These are phyloP conservation scores for Candida sp. DNA, from an alignment of 1,139 yeast species.

Conservation along the genomic window DNA sequence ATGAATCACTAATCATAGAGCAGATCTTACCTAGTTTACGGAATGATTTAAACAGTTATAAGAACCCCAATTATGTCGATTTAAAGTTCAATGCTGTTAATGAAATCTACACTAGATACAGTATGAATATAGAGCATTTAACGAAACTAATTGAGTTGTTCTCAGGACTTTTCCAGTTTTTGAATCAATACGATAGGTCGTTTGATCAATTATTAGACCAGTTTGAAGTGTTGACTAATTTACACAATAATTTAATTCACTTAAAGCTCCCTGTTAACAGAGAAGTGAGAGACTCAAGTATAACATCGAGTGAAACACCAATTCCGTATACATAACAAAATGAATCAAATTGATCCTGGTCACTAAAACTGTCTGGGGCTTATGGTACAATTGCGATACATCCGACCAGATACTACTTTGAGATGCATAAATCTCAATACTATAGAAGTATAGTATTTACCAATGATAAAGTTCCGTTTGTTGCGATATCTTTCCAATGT, in stretches of 20 bases:
- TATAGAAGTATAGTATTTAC: too few relatives aligned
- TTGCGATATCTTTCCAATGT: too few relatives aligned
- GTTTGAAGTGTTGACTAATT: conserved; percentile 1
- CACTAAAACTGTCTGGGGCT: too few relatives aligned
- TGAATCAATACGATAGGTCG: conserved; percentile 3
- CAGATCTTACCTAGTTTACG: conserved; percentile 29
- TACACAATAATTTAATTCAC: background rate
- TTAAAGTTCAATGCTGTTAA: conserved; percentile 4
- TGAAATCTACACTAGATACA: conserved; percentile 4
- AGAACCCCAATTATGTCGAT: conserved; percentile 4
- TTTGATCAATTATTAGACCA: conserved; percentile 2
- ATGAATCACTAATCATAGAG: conserved; percentile 23
- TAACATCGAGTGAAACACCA: too few relatives aligned
- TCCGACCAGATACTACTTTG: too few relatives aligned
- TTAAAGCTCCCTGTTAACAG: background rate
- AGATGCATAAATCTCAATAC: too few relatives aligned
- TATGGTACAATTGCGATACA: too few relatives aligned
- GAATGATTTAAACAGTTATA: conserved; percentile 13
- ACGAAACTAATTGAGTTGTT: conserved; percentile 4
- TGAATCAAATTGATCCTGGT: too few relatives aligned
- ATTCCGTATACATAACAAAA: too few relatives aligned
- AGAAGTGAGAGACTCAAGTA: background rate
- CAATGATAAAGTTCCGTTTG: too few relatives aligned
- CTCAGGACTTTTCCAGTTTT: conserved; percentile 1
- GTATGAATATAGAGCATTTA: conserved; percentile 2